Evolutionary conservation across 345 rosid genomes (phyloP).

Genomic region (Acer saccharum): DNA sequence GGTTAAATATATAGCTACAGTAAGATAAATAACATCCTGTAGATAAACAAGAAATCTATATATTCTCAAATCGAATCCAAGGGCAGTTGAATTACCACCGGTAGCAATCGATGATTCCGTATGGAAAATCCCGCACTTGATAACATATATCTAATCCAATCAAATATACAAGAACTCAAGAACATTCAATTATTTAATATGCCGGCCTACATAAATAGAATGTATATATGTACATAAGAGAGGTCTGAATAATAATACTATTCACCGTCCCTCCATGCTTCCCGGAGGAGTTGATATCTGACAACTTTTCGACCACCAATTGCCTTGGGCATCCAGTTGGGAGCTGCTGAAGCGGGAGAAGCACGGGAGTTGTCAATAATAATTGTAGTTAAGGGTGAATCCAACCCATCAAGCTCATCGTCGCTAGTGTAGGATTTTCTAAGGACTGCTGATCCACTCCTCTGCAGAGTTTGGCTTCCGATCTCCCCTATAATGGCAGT

Average conservation of each 20-base stretch:
- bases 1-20: not conserved
- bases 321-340: conserved; percentile 53
- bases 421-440: conserved; percentile 80
- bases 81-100: too few species aligned
- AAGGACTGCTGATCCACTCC: conserved; percentile 57
- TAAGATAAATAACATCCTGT: not conserved
- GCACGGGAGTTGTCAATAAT: conserved; percentile 37
- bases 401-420: conserved; percentile 87
- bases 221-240: not conserved
- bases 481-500: conserved; percentile 55
- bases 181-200: not conserved
- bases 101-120: too few species aligned
- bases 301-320: conserved; percentile 52
- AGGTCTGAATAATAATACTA: conserved; percentile 17
- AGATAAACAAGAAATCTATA: too few species aligned
- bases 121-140: too few species aligned
- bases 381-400: conserved; percentile 63
- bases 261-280: conserved; percentile 67
- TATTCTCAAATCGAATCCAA: too few species aligned
- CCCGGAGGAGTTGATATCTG: conserved; percentile 73
- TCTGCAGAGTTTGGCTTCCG: conserved; percentile 42
- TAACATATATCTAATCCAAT: not conserved
- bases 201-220: not conserved
- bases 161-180: not conserved
- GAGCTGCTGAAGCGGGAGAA: conserved; percentile 38